These are phyloP conservation scores for Leccinellum rugosiceps DNA, from an alignment of 768 basidiomycete species.

Conservation along the genomic window DNA sequence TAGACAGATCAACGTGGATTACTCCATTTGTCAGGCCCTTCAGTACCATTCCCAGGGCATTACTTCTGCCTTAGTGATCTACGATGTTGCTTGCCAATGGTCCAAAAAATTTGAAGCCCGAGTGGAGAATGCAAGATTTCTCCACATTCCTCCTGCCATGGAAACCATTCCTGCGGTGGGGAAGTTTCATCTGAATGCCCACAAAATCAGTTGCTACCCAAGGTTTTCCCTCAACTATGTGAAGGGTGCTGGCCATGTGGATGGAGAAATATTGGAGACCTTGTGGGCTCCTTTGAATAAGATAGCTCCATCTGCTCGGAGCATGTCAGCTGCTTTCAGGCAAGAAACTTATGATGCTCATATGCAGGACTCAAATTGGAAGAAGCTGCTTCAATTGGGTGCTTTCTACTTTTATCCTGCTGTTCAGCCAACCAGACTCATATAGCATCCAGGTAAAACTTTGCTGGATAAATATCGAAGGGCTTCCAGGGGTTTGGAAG, in stretches of 20 bases:
- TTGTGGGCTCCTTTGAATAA: conserved; percentile 32
- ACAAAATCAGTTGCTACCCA: conserved; percentile 22
- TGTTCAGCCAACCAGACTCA: no score
- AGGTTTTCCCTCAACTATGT: conserved; percentile 19
- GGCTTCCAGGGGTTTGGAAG: neutral
- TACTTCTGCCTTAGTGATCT: conserved; percentile 15
- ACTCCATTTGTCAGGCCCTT: conserved; percentile 21
- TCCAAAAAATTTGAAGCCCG: conserved; percentile 8
- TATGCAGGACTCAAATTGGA: conserved; percentile 1
- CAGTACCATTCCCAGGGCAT: neutral
- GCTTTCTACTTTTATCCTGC: neutral
- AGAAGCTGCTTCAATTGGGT: neutral
- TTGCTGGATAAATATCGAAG: neutral
- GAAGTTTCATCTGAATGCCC: conserved; percentile 32
- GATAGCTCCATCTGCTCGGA: conserved; percentile 18
- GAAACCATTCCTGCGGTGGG: conserved; percentile 20
- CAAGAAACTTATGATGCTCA: conserved; percentile 20
- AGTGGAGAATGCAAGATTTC: neutral
- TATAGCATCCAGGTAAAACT: neutral
- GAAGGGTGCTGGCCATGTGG: conserved; percentile 25
- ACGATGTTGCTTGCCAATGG: conserved; percentile 33
- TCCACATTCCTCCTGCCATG: neutral
- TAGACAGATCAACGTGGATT: conserved; percentile 31
- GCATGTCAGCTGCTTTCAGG: conserved; percentile 20
- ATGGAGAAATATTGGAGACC: conserved; percentile 35